Conservation (phyloP, 768 basidiomycete species). For the Collybia mongolica region DNA sequence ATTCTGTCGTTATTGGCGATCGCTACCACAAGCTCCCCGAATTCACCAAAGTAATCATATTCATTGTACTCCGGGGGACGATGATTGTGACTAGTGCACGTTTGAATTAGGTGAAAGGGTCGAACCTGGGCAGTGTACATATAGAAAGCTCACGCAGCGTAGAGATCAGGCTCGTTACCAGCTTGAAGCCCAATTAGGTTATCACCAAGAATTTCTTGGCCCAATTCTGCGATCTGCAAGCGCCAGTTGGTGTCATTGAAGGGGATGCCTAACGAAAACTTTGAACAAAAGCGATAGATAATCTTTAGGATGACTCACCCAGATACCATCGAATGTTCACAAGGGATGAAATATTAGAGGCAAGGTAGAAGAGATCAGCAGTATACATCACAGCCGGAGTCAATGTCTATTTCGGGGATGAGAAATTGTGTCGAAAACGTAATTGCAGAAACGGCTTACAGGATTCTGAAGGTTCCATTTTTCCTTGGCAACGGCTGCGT, state of each 20-base stretch:
- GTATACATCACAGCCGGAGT: slow-evolving; percentile 71
- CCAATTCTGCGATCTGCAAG: slow-evolving; percentile 56
- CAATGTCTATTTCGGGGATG: slow-evolving; percentile 41
- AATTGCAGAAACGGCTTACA: background rate
- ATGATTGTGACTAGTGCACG: background rate
- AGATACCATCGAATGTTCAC: slow-evolving; percentile 69
- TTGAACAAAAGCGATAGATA: background rate
- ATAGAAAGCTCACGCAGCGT: slow-evolving; percentile 39
- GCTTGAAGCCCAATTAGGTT: slow-evolving; percentile 67
- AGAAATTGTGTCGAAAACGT: background rate
- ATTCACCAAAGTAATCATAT: slow-evolving; percentile 53
- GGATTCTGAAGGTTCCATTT: background rate
- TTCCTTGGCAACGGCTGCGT: background rate
- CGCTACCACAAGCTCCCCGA: slow-evolving; percentile 44
- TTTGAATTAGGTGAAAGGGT: background rate
- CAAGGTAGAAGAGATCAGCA: slow-evolving; percentile 61
- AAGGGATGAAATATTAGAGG: slow-evolving; percentile 59
- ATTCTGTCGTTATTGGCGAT: slow-evolving; percentile 37
- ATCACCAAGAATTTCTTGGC: slow-evolving; percentile 66
- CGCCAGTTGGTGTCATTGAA: slow-evolving; percentile 67
- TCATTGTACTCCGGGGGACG: slow-evolving; percentile 32
- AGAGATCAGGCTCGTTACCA: slow-evolving; percentile 69
- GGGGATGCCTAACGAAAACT: slow-evolving; percentile 39
- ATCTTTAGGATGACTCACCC: slow-evolving; percentile 50
- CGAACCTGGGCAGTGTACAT: slow-evolving; percentile 23